Percentiles rank a stretch among this genome's conserved stretches.
Conservation (phyloP, 108 stramenopile genomes). For the Chaetoceros tenuissimus region DNA sequence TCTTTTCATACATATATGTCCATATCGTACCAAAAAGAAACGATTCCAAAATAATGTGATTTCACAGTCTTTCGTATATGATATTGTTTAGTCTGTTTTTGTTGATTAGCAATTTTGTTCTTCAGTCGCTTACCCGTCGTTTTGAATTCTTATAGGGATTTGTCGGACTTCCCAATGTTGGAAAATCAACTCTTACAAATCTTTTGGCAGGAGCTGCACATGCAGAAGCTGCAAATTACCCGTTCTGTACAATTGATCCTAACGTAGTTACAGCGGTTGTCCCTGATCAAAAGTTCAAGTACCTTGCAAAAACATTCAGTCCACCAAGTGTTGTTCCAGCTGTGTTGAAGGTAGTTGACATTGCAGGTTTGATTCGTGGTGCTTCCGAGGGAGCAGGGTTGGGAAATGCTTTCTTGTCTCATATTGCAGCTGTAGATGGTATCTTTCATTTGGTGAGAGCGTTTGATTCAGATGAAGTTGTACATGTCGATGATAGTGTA, state of each 20-base stretch:
- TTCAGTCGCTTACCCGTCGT: no score
- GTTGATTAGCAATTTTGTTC: no score
- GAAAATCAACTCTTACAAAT: conserved; percentile 89
- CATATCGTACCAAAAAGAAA: no score
- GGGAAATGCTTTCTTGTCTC: conserved; percentile 97
- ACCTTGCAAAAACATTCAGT: conserved; percentile 83
- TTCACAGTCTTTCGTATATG: no score
- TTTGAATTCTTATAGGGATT: no score
- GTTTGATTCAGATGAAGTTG: conserved; percentile 95
- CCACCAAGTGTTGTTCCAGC: conserved; percentile 84
- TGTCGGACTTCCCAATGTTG: conserved; percentile 96
- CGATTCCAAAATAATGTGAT: no score
- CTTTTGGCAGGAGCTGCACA: conserved; percentile 77
- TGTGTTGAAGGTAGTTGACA: conserved; percentile 94
- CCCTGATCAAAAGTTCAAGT: conserved; percentile 97
- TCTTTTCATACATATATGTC: no score
- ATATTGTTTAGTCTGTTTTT: no score
- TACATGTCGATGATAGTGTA: conserved; percentile 98
- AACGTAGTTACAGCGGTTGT: conserved; percentile 93
- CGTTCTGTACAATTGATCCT: conserved; percentile 97
- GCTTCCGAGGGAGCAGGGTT: conserved; percentile 98
- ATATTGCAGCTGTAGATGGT: conserved; percentile 97
- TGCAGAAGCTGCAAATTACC: conserved; percentile 83
- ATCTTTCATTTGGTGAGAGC: conserved; percentile 95
- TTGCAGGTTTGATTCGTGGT: conserved; percentile 97